These are phyloP conservation scores for Clathrus columnatus DNA, from an alignment of 768 basidiomycete species.

Conservation along the genomic window DNA sequence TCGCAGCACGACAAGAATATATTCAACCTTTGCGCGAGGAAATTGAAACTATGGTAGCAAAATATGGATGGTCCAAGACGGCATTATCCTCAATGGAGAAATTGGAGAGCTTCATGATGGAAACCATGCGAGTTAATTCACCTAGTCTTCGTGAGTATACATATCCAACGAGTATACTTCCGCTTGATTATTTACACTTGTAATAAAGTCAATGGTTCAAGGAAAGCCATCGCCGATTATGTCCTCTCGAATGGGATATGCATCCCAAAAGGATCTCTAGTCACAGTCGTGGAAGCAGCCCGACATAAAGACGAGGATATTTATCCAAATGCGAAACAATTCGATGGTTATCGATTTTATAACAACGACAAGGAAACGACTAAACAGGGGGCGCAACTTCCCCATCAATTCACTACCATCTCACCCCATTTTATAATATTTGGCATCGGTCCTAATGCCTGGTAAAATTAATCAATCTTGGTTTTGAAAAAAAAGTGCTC, in stretches of 20 bases:
- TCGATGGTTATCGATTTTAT: not conserved
- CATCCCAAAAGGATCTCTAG: conserved; percentile 25
- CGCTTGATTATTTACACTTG: too few species aligned
- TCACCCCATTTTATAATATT: too few species aligned
- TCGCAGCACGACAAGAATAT: conserved; percentile 29
- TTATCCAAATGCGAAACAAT: not conserved
- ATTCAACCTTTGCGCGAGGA: conserved; percentile 24
- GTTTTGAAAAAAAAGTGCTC: too few species aligned
- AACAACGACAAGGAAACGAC: too few species aligned
- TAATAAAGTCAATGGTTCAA: conserved; percentile 21
- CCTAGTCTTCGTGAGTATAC: too few species aligned
- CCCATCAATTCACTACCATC: too few species aligned
- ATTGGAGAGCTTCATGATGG: too few species aligned
- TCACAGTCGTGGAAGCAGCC: conserved; percentile 19
- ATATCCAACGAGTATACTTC: too few species aligned
- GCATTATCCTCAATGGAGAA: conserved; percentile 32
- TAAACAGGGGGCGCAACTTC: too few species aligned
- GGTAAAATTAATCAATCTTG: too few species aligned
- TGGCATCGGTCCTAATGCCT: too few species aligned
- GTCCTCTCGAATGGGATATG: conserved; percentile 31
- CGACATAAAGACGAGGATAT: conserved; percentile 9
- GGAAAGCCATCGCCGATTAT: conserved; percentile 25
- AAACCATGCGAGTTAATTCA: too few species aligned
- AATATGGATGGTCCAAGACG: conserved; percentile 32
- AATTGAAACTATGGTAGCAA: conserved; percentile 18